Percentiles rank a stretch among this genome's conserved stretches.
These are phyloP conservation scores for Penicillium desertorum DNA, from an alignment of 495 filamentous ascomycete genomes.

Conservation along the genomic window DNA sequence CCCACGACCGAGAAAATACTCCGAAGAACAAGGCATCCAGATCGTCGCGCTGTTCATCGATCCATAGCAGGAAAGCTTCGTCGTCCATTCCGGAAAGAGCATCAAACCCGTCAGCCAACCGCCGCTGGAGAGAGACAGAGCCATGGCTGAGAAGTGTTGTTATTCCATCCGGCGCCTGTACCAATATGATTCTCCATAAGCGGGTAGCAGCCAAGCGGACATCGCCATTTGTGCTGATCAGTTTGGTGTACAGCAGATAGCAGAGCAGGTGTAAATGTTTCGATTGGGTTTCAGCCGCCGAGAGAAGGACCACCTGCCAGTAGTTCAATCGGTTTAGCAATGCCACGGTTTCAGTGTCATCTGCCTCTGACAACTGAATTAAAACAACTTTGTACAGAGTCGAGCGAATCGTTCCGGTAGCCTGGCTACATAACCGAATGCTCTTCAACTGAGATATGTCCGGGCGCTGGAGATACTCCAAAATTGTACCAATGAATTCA, in stretches of 20 bases:
- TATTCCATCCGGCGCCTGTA: constrained; percentile 89
- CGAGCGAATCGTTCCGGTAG: constrained; percentile 67
- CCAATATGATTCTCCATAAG: constrained; percentile 85
- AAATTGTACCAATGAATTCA: constrained; percentile 80
- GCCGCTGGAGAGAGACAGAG: constrained; percentile 63
- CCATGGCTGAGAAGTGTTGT: constrained; percentile 67
- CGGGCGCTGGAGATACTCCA: constrained; percentile 87
- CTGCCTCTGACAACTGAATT: constrained; percentile 78
- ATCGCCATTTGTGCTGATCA: constrained; percentile 61
- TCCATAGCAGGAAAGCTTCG: constrained; percentile 79
- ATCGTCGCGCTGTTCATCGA: constrained; percentile 78
- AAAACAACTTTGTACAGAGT: constrained; percentile 75
- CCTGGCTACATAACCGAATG: constrained; percentile 83
- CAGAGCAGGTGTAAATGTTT: constrained; percentile 79
- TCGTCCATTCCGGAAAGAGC: constrained; percentile 86
- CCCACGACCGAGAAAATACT: constrained; percentile 76
- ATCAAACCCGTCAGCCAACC: constrained; percentile 75
- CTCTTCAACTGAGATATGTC: constrained; percentile 77
- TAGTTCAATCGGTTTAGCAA: constrained; percentile 85
- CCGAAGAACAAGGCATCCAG: constrained; percentile 79
- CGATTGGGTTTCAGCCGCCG: constrained; percentile 68
- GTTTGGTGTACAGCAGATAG: constrained; percentile 83
- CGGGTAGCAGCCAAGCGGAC: constrained; percentile 78
- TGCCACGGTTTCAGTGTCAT: constrained; percentile 61
- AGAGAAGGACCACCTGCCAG: constrained; percentile 91